These are phyloP conservation scores for Globisporangium middletonii DNA, from an alignment of 352 stramenopile genomes.

Conservation along the genomic window DNA sequence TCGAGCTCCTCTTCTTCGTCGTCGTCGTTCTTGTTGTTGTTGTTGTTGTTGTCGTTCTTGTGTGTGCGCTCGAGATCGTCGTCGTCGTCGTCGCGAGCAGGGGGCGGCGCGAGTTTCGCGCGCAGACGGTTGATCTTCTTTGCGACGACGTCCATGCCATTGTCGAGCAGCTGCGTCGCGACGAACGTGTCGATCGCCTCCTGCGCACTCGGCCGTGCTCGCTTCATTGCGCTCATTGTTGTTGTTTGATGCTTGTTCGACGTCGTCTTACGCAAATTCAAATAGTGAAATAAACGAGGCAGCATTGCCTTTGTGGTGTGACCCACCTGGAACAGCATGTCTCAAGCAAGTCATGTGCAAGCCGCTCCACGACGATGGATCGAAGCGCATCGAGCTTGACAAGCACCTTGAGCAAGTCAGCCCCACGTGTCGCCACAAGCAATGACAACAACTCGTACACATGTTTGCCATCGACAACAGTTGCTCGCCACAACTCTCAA, in stretches of 20 bases:
- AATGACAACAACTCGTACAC: no score
- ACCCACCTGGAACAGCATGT: no score
- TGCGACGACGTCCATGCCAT: conserved; percentile 65
- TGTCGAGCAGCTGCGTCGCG: conserved; percentile 73
- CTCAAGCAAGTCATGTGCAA: no score
- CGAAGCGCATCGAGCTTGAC: no score
- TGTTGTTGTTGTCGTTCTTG: no score
- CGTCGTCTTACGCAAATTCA: neutral
- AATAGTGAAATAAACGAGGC: neutral
- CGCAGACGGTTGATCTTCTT: conserved; percentile 61
- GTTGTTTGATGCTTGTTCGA: neutral
- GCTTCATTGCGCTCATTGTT: neutral
- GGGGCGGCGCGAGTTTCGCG: conserved; percentile 35
- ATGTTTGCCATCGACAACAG: no score
- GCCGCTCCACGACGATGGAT: no score
- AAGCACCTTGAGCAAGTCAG: no score
- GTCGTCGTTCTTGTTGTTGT: neutral
- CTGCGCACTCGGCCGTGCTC: conserved; percentile 24
- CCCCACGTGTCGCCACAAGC: no score
- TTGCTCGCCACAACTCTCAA: no score
- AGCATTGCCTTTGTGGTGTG: no score
- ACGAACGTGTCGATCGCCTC: conserved; percentile 60
- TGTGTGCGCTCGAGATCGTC: conserved; percentile 12
- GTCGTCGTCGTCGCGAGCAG: conserved; percentile 6
- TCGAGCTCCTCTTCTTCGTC: neutral